These are phyloP conservation scores for Plasmodium fragile DNA, from an alignment of 169 alveolate genomes.

Conservation along the genomic window DNA sequence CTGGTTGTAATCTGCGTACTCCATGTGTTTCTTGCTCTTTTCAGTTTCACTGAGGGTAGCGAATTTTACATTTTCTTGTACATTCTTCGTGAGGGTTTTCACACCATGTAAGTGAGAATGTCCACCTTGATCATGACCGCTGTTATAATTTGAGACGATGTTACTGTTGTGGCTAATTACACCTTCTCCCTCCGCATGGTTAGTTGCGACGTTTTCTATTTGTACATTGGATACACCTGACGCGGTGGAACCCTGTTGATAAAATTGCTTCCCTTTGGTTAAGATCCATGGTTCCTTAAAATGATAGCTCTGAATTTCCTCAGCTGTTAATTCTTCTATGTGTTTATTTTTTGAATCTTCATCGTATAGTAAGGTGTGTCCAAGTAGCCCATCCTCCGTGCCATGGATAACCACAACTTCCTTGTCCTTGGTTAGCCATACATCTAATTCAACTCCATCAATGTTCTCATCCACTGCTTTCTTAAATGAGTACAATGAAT, in stretches of 20 bases:
- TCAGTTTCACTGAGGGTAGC: slow-evolving; percentile 3
- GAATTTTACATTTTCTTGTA: not conserved
- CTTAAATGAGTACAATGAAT: slow-evolving; percentile 78
- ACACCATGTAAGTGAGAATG: not conserved
- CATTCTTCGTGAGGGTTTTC: not conserved
- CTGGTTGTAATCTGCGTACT: slow-evolving; percentile 4
- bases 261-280: slow-evolving; percentile 10
- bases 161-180: not conserved
- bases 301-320: slow-evolving; percentile 45
- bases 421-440: slow-evolving; percentile 79
- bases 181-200: not conserved
- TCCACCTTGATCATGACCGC: not conserved
- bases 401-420: slow-evolving; percentile 85
- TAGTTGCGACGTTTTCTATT: not conserved
- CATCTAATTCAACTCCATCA: slow-evolving; percentile 85
- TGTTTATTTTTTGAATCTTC: not conserved
- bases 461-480: slow-evolving; percentile 75
- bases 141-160: not conserved
- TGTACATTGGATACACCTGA: not conserved
- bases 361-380: slow-evolving; percentile 19
- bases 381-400: slow-evolving; percentile 41
- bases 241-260: not conserved
- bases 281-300: slow-evolving; percentile 65
- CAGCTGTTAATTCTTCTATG: slow-evolving; percentile 58
- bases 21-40: slow-evolving; percentile 16